Percentiles rank a stretch among this genome's conserved stretches.
phyloP scores from a whole-genome alignment of 2,329 filamentous ascomycete species.

The Penicillium nordicum region DNA sequence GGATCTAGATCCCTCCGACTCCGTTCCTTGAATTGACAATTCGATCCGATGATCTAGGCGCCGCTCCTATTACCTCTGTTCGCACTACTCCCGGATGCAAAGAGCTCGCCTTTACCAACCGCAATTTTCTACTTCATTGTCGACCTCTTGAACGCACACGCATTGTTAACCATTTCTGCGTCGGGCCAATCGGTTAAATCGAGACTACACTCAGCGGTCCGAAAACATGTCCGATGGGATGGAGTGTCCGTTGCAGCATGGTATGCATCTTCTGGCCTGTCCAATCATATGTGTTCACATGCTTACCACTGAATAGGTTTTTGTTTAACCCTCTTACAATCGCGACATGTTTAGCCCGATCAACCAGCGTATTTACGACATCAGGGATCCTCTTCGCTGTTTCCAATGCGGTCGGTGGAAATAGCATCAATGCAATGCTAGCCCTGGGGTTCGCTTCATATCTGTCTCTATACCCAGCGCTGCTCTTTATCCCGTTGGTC shows the following conservation, averaged over 20 bases:
- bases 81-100: constrained; percentile 73
- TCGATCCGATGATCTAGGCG: constrained; percentile 51
- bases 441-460: constrained; percentile 85
- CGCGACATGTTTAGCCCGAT: constrained; percentile 82
- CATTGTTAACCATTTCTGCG: constrained; percentile 73
- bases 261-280: constrained; percentile 47
- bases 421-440: constrained; percentile 72
- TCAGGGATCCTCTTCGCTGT: constrained; percentile 82
- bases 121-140: constrained; percentile 75
- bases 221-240: constrained; percentile 71
- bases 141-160: constrained; percentile 78
- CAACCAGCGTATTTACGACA: constrained; percentile 84
- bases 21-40: constrained; percentile 6
- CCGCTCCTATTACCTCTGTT: constrained; percentile 89
- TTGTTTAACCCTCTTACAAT: constrained; percentile 95
- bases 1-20: not conserved
- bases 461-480: constrained; percentile 83
- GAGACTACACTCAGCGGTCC: constrained; percentile 71
- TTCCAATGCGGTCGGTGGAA: constrained; percentile 72
- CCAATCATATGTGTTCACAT: not conserved
- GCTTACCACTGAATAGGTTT: constrained; percentile 56
- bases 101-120: constrained; percentile 66
- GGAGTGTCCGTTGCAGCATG: constrained; percentile 73
- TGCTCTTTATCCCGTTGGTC: constrained; percentile 78
- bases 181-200: constrained; percentile 75